Evolutionary conservation across 1,284 basidiomycete genomes (phyloP).

Genomic region (Rhodotorula sp.): DNA sequence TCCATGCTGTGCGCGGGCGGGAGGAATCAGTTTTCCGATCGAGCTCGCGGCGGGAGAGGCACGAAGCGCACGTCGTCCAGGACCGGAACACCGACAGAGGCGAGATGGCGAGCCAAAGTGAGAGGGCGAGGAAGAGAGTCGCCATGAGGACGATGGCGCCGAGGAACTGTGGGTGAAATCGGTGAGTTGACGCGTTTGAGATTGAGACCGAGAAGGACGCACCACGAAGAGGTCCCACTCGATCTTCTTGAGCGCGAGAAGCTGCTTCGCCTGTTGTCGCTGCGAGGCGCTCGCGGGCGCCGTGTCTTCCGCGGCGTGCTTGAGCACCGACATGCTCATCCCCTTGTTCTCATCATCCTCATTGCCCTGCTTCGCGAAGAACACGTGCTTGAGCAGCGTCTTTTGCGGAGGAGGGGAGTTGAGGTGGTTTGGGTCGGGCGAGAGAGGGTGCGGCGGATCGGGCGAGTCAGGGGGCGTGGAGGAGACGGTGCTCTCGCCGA

Average conservation of each 20-base stretch:
- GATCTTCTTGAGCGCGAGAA: conserved; percentile 24
- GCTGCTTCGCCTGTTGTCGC: conserved; percentile 26
- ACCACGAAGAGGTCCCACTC: conserved; percentile 19
- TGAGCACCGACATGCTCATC: conserved; percentile 11
- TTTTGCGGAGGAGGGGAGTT: not conserved
- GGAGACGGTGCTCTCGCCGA: not conserved
- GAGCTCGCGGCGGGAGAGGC: not conserved
- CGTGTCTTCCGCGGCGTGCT: conserved; percentile 13
- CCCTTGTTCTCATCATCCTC: not conserved
- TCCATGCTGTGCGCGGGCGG: not conserved
- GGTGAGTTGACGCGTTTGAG: not conserved
- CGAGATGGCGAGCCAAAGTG: conserved; percentile 13
- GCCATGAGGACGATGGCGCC: conserved; percentile 16
- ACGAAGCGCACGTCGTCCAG: not conserved
- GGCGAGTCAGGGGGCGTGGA: not conserved
- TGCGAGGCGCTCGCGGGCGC: not conserved
- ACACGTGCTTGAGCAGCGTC: conserved; percentile 9
- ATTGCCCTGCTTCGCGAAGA: conserved; percentile 5
- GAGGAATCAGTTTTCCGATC: not conserved
- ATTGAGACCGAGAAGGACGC: not conserved
- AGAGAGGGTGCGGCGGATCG: not conserved
- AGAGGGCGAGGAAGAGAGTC: conserved; percentile 3
- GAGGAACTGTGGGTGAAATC: conserved; percentile 7
- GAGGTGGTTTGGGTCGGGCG: not conserved
- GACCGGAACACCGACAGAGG: not conserved